Conservation (phyloP, 2,329 filamentous ascomycete species). For the Fusarium keratoplasticum region DNA sequence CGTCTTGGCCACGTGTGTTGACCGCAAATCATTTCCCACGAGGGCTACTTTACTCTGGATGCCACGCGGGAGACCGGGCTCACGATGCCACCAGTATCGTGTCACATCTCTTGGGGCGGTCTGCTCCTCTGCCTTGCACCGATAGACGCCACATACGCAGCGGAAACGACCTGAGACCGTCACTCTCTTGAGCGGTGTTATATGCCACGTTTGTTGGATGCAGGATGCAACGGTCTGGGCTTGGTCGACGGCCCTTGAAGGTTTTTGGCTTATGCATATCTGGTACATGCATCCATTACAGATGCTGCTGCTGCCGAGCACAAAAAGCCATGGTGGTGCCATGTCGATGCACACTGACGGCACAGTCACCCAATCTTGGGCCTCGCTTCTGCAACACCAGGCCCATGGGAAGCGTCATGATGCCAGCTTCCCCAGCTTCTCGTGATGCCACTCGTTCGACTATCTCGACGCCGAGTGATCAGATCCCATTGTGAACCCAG, state of each 20-base stretch:
- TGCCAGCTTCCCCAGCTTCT: slow-evolving; percentile 5
- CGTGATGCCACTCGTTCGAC: slow-evolving; percentile 5
- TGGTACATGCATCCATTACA: not conserved
- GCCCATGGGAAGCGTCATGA: slow-evolving; percentile 7
- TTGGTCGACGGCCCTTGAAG: not conserved
- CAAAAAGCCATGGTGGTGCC: slow-evolving; percentile 23
- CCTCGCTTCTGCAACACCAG: slow-evolving; percentile 18
- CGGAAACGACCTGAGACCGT: not conserved
- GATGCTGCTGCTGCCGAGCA: not conserved
- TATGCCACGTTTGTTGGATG: slow-evolving; percentile 23
- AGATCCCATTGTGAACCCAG: slow-evolving; percentile 4
- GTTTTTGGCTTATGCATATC: not conserved
- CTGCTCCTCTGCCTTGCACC: not conserved
- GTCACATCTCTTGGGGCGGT: slow-evolving; percentile 13
- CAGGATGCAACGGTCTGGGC: slow-evolving; percentile 5
- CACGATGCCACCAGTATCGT: slow-evolving; percentile 9
- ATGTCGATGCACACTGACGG: slow-evolving; percentile 24
- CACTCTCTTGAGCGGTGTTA: not conserved
- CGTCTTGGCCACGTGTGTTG: slow-evolving; percentile 24
- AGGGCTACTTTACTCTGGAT: slow-evolving; percentile 15
- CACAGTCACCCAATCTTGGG: slow-evolving; percentile 17
- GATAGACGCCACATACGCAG: not conserved
- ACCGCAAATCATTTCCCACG: slow-evolving; percentile 17
- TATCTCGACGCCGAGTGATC: slow-evolving; percentile 8
- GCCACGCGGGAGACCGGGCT: slow-evolving; percentile 32